Conservation (phyloP, 2,329 filamentous ascomycete genomes). For the Gaeumannomyces sp. region DNA sequence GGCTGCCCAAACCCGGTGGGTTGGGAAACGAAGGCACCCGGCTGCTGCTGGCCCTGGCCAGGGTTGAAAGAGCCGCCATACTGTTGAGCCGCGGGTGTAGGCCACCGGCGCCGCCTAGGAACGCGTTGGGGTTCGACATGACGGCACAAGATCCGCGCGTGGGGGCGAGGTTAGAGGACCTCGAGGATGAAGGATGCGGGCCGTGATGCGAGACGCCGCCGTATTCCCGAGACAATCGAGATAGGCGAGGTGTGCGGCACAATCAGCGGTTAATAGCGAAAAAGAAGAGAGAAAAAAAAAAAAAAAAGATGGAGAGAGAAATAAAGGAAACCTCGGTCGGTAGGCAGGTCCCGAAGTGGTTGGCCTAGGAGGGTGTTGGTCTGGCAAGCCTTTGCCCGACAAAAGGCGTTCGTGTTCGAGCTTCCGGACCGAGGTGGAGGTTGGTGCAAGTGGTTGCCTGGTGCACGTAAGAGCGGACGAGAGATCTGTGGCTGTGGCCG, state of each 20-base stretch:
- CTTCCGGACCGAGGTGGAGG: background rate
- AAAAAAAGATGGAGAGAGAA: background rate
- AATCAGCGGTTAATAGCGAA: slow-evolving; percentile 4
- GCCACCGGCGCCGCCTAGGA: slow-evolving; percentile 74
- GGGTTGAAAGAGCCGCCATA: slow-evolving; percentile 46
- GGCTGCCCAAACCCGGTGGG: slow-evolving; percentile 54
- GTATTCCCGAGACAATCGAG: background rate
- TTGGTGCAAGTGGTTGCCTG: background rate
- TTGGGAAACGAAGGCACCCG: slow-evolving; percentile 47
- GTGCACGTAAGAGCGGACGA: too few relatives aligned
- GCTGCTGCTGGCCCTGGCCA: slow-evolving; percentile 40
- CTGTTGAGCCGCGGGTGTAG: slow-evolving; percentile 60
- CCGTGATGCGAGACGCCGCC: background rate
- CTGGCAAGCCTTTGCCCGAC: background rate
- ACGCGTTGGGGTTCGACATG: slow-evolving; percentile 73
- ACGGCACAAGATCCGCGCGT: slow-evolving; percentile 59
- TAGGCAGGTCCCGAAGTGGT: background rate
- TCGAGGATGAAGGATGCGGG: background rate
- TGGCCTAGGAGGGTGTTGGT: too few relatives aligned
- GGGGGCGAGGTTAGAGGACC: background rate
- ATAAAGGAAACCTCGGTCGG: background rate
- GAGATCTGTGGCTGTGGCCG: too few relatives aligned
- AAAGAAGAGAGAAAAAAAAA: slow-evolving; percentile 12
- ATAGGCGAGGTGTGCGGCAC: background rate
- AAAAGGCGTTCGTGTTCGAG: background rate